Percentiles rank a stretch among this genome's conserved stretches.
phyloP scores from a whole-genome alignment of 2,329 filamentous ascomycete genomes.

The Stagonosporopsis rhizophila region DNA sequence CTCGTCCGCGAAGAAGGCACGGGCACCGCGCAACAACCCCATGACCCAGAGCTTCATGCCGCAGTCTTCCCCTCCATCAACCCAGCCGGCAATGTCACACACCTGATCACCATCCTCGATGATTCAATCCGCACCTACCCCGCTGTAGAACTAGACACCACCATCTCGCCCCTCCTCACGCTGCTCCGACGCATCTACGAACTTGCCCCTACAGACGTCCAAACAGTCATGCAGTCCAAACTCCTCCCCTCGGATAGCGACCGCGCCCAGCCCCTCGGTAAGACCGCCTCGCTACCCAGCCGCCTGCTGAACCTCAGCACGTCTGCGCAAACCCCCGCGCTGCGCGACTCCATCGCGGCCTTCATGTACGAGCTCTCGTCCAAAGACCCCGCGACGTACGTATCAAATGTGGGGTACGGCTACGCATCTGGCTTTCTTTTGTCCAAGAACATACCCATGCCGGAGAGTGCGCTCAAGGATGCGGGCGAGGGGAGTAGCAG shows the following conservation, averaged over 20 bases:
- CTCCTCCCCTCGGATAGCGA: slow-evolving; percentile 82
- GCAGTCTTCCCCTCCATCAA: slow-evolving; percentile 72
- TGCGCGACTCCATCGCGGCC: slow-evolving; percentile 76
- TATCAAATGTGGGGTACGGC: slow-evolving; percentile 92
- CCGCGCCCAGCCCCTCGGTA: slow-evolving; percentile 77
- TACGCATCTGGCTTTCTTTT: slow-evolving; percentile 91
- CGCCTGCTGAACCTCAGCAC: slow-evolving; percentile 79
- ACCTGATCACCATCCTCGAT: slow-evolving; percentile 74
- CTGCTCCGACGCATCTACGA: slow-evolving; percentile 75
- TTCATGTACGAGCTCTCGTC: slow-evolving; percentile 88
- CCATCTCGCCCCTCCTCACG: slow-evolving; percentile 75
- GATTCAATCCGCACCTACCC: slow-evolving; percentile 68
- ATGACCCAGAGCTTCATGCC: slow-evolving; percentile 53
- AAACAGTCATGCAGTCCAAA: slow-evolving; percentile 67
- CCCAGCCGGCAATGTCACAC: slow-evolving; percentile 65
- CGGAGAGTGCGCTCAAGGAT: slow-evolving; percentile 66
- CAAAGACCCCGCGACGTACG: slow-evolving; percentile 78
- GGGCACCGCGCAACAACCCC: slow-evolving; percentile 40
- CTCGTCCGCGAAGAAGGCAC: slow-evolving; percentile 69
- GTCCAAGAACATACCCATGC: slow-evolving; percentile 80
- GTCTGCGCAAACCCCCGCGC: slow-evolving; percentile 72
- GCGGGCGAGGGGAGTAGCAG: slow-evolving; percentile 34
- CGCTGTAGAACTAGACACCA: slow-evolving; percentile 74
- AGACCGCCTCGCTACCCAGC: slow-evolving; percentile 75
- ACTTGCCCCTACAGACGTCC: slow-evolving; percentile 68